Percentiles rank a stretch among this genome's conserved stretches.
These are phyloP conservation scores for Endogone sp. DNA, from an alignment of 192 early-diverging fungal genomes.

Conservation along the genomic window DNA sequence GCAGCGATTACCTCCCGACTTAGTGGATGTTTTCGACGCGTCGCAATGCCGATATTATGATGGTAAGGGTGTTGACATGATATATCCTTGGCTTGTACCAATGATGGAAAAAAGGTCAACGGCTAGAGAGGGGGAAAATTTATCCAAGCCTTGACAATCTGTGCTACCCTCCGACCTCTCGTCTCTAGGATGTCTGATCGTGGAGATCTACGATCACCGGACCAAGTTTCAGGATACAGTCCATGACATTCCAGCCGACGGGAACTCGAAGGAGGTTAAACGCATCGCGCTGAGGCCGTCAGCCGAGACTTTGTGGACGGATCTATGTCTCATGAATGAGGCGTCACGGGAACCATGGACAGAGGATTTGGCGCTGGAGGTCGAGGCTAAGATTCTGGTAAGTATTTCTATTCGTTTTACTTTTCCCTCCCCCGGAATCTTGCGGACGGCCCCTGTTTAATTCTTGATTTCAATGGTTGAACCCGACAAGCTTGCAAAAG, in stretches of 20 bases:
- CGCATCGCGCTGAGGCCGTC: conserved; percentile 42
- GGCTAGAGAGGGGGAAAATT: too few species aligned
- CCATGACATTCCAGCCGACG: background rate
- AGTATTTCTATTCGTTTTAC: too few species aligned
- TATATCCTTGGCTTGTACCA: background rate
- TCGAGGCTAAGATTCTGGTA: conserved; percentile 64
- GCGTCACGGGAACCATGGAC: conserved; percentile 43
- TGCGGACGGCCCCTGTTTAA: background rate
- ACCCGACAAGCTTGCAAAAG: conserved; percentile 45
- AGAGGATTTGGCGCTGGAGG: conserved; percentile 48
- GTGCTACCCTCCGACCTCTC: conserved; percentile 28
- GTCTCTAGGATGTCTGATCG: conserved; percentile 62
- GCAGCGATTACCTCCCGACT: conserved; percentile 51
- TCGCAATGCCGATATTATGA: conserved; percentile 52
- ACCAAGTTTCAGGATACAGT: conserved; percentile 2
- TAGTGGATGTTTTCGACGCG: conserved; percentile 63
- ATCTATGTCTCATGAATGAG: conserved; percentile 43
- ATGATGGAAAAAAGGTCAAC: background rate
- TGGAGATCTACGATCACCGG: conserved; percentile 67
- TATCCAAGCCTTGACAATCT: background rate
- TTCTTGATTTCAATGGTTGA: background rate
- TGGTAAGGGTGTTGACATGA: conserved; percentile 18
- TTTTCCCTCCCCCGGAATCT: too few species aligned
- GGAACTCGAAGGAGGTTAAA: conserved; percentile 22
- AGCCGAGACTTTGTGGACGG: conserved; percentile 50